Evolutionary conservation across 2,329 filamentous ascomycete genomes (phyloP), one percentile per base, ranked within the genome.

Genomic region (Ophiostoma perfectum): DNA sequence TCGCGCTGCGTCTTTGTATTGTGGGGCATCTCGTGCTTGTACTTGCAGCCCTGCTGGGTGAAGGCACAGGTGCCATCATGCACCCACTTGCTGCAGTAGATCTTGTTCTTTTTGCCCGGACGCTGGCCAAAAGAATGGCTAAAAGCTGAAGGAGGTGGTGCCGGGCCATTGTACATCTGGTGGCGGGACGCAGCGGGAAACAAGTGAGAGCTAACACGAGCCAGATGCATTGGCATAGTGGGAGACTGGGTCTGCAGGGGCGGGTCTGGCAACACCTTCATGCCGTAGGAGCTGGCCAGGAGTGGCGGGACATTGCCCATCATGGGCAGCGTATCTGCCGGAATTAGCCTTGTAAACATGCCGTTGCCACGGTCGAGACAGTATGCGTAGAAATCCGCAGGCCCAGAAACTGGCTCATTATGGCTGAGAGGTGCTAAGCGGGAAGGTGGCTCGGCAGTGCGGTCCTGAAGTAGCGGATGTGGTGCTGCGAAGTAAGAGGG

Each of bases 81-180:
- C 67, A 97, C 89, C 93, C 93, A 97, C 77, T 94, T 92, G 69
- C 92, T 91, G 78, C 93, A 97, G 77, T 90, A 96, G 38, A 90
- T 80, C 76, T 96, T 96, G 69, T 77, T 75, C 38, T 75, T 76
- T 74, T 84, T 86, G 5, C 58, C 77, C 5, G 74, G 75, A 11
- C 41, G 38, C n/a, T 62, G 58, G 38, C 58, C 14, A 42, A 38
- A 42, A 4, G 60, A 39, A 8, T 38, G 18, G 16, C 39, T 1
- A 5, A 7, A 16, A 2, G 60, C 39, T 16, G 16, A 16, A 6
- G 60, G 60, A n/a, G 60, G 39, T 42, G 38, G 7, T 38, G 16
- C 5, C 9, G 39, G 16, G 6, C 8, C 18, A 16, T 44, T 42
- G 39, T 42, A 2, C 58, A 42, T 7, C 9, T 27, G 58, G 36